phyloP scores from a whole-genome alignment of 75 land plant genomes.

The Sequoia sempervirens region DNA sequence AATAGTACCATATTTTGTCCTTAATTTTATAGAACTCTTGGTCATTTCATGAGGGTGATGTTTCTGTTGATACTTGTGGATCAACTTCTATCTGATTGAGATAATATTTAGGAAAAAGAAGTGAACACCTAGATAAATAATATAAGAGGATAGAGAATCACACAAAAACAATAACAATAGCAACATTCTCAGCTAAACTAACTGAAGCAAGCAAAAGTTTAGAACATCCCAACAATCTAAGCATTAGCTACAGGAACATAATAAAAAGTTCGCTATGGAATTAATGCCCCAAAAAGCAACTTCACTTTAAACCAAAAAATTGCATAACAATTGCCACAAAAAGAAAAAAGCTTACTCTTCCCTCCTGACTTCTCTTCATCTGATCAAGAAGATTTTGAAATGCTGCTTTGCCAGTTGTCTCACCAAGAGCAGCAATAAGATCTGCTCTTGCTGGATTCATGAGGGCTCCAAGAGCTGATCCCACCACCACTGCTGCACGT shows the following conservation, averaged over 20 bases:
- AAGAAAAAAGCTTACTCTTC: constrained; percentile 49
- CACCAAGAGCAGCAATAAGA: constrained; percentile 90
- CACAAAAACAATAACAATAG: no score
- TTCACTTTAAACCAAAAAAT: background rate
- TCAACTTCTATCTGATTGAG: no score
- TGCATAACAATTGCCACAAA: background rate
- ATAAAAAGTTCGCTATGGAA: background rate
- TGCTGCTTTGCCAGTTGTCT: constrained; percentile 95
- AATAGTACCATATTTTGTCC: no score
- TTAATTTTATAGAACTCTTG: no score
- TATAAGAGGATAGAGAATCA: no score
- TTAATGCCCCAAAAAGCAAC: background rate
- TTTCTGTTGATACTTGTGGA: no score
- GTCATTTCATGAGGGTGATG: no score
- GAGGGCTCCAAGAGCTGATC: constrained; percentile 89
- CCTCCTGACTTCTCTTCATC: constrained; percentile 82
- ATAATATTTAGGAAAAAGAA: no score
- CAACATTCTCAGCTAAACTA: background rate
- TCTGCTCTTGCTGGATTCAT: constrained; percentile 90
- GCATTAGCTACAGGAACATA: background rate
- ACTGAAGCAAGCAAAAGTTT: no score
- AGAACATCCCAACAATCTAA: background rate
- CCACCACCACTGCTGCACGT: constrained; percentile 80
- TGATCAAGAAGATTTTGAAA: constrained; percentile 65
- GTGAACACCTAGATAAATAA: no score